phyloP scores from a whole-genome alignment of 1,139 yeast species.

The Magnusiomyces suaveolens region DNA sequence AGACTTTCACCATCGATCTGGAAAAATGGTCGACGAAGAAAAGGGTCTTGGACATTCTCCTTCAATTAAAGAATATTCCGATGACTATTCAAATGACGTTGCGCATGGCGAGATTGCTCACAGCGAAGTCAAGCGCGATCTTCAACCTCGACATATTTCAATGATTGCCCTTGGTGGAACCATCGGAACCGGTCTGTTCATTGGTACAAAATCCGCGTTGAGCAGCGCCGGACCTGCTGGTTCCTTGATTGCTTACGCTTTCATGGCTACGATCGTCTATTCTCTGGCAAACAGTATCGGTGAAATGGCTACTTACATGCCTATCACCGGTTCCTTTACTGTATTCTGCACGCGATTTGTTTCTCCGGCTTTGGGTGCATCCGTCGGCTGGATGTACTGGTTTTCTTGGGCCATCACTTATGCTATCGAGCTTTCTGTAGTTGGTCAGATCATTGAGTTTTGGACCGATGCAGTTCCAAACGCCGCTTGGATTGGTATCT shows the following conservation, averaged over 20 bases:
- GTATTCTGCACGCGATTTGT: slow-evolving; percentile 52
- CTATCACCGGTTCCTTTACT: slow-evolving; percentile 54
- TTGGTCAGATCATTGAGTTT: slow-evolving; percentile 48
- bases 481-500: slow-evolving; percentile 35
- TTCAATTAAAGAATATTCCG: neutral
- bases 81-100: neutral
- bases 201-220: slow-evolving; percentile 61
- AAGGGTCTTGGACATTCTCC: neutral
- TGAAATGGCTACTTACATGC: slow-evolving; percentile 54
- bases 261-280: slow-evolving; percentile 45
- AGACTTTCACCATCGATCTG: no score
- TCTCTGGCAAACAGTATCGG: slow-evolving; percentile 51
- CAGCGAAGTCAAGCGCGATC: slow-evolving; percentile 32
- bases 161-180: slow-evolving; percentile 46
- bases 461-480: slow-evolving; percentile 46
- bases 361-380: slow-evolving; percentile 53
- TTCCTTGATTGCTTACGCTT: slow-evolving; percentile 45
- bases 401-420: slow-evolving; percentile 55
- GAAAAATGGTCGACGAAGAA: neutral
- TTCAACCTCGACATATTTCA: slow-evolving; percentile 40
- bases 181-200: slow-evolving; percentile 44
- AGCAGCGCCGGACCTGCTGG: slow-evolving; percentile 59
- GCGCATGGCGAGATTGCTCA: neutral
- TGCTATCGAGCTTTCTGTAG: slow-evolving; percentile 53
- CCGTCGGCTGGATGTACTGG: slow-evolving; percentile 55